These are phyloP conservation scores for Pochonia chlamydosporia DNA, from an alignment of 2,329 filamentous ascomycete species.

Conservation along the genomic window DNA sequence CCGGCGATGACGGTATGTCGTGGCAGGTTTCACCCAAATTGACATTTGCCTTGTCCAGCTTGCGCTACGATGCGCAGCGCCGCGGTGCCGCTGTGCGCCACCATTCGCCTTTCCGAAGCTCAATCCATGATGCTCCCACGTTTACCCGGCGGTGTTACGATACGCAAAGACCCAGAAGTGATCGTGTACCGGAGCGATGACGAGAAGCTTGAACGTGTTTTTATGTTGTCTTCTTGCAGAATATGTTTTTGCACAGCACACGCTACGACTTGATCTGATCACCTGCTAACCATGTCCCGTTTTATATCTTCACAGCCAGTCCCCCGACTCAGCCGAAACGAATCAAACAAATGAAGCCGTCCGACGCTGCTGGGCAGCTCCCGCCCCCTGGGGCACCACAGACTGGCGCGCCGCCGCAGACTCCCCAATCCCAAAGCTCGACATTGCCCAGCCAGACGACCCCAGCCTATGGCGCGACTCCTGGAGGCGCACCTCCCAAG, in stretches of 20 bases:
- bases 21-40: conserved; percentile 23
- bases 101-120: not conserved
- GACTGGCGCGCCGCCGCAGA: conserved; percentile 44
- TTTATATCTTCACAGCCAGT: conserved; percentile 33
- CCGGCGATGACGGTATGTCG: conserved; percentile 71
- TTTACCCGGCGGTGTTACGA: conserved; percentile 3
- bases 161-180: not conserved
- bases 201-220: not conserved
- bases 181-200: not conserved
- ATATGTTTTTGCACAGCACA: not conserved
- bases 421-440: conserved; percentile 45
- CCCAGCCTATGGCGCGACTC: conserved; percentile 31
- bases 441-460: conserved; percentile 37
- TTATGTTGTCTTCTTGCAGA: not conserved
- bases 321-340: conserved; percentile 47
- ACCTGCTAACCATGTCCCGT: conserved; percentile 1
- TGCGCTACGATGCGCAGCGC: conserved; percentile 9
- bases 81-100: conserved; percentile 10
- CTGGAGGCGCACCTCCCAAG: conserved; percentile 60
- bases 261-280: too few relatives aligned
- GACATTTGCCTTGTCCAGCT: conserved; percentile 3
- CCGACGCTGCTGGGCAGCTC: conserved; percentile 52
- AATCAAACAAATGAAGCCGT: conserved; percentile 57
- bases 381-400: conserved; percentile 37
- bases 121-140: conserved; percentile 1